Conservation (phyloP, 805 yeast genomes). For the Metschnikowia amazonensis region DNA sequence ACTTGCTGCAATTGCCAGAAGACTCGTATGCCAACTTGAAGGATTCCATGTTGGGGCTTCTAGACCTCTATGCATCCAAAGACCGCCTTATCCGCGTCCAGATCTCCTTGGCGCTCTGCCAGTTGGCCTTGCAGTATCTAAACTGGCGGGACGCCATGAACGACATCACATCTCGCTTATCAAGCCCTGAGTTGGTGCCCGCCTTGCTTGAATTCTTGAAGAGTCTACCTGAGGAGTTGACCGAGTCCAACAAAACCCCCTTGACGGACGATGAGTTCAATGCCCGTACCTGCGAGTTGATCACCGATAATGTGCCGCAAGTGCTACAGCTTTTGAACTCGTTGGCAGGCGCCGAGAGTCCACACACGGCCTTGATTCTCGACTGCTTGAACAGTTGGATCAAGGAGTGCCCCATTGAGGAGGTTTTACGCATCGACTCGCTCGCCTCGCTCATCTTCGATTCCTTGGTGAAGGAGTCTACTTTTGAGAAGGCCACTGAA, state of each 20-base stretch:
- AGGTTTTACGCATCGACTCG: slow-evolving; percentile 59
- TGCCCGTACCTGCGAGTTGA: slow-evolving; percentile 56
- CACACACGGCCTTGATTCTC: slow-evolving; percentile 45
- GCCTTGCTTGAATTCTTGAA: slow-evolving; percentile 74
- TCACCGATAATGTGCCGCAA: slow-evolving; percentile 62
- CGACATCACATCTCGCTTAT: slow-evolving; percentile 57
- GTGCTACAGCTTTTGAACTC: slow-evolving; percentile 62
- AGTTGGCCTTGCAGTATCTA: slow-evolving; percentile 72
- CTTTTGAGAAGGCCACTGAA: slow-evolving; percentile 82
- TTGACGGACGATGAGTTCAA: slow-evolving; percentile 79
- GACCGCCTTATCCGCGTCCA: slow-evolving; percentile 73
- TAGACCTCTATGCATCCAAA: slow-evolving; percentile 40
- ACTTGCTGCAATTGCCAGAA: slow-evolving; percentile 65
- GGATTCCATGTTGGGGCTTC: slow-evolving; percentile 57
- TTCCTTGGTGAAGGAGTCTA: slow-evolving; percentile 53
- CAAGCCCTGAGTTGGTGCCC: slow-evolving; percentile 35
- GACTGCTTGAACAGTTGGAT: slow-evolving; percentile 90
- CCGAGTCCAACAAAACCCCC: slow-evolving; percentile 72
- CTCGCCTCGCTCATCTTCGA: slow-evolving; percentile 66
- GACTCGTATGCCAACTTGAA: slow-evolving; percentile 56
- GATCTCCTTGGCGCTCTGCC: slow-evolving; percentile 75
- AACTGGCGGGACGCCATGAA: slow-evolving; percentile 68
- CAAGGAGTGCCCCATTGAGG: slow-evolving; percentile 72
- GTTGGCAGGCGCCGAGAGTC: slow-evolving; percentile 27
- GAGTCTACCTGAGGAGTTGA: slow-evolving; percentile 87